A percentile compares a stretch with the other conserved stretches of the same genome.
Evolutionary conservation across 495 filamentous ascomycete genomes (phyloP).

Genomic region (Lepraria neglecta): DNA sequence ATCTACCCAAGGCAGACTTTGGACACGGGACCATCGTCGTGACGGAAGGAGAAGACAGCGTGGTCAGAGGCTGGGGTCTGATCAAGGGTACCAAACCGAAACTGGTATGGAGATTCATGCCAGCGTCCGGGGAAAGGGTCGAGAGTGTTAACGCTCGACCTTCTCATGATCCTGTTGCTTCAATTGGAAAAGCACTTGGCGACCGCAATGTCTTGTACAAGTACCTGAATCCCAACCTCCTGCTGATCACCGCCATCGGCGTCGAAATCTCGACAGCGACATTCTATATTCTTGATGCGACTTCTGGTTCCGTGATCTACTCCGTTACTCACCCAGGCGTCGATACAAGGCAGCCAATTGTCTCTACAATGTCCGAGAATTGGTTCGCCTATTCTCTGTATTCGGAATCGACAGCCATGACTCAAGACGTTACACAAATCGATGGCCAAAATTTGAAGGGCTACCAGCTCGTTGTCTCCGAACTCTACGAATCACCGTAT

Average conservation of each 20-base stretch:
- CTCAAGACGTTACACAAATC: slow-evolving; percentile 34
- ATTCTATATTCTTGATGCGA: slow-evolving; percentile 78
- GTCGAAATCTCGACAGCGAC: slow-evolving; percentile 50
- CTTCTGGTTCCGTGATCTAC: slow-evolving; percentile 74
- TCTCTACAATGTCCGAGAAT: slow-evolving; percentile 80
- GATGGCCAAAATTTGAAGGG: slow-evolving; percentile 43
- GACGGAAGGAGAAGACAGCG: slow-evolving; percentile 52
- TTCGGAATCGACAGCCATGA: slow-evolving; percentile 46
- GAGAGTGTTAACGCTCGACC: slow-evolving; percentile 59
- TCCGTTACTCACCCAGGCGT: slow-evolving; percentile 63
- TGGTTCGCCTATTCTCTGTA: slow-evolving; percentile 93
- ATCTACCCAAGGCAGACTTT: slow-evolving; percentile 16
- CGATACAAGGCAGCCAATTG: slow-evolving; percentile 67
- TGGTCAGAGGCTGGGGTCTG: slow-evolving; percentile 53
- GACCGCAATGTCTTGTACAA: slow-evolving; percentile 94
- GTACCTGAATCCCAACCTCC: slow-evolving; percentile 83
- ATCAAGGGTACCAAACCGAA: slow-evolving; percentile 42
- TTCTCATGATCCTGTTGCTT: slow-evolving; percentile 79
- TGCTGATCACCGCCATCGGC: slow-evolving; percentile 66
- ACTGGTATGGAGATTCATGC: slow-evolving; percentile 68
- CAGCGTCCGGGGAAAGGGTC: slow-evolving; percentile 60
- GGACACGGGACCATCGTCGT: slow-evolving; percentile 42
- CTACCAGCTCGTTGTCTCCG: slow-evolving; percentile 79
- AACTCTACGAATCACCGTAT: slow-evolving; percentile 78
- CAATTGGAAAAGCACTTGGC: slow-evolving; percentile 87